A percentile compares a stretch with the other conserved stretches of the same genome.
phyloP scores from a whole-genome alignment of 31 red algal genomes.

The Asparagopsis taxiformis region DNA sequence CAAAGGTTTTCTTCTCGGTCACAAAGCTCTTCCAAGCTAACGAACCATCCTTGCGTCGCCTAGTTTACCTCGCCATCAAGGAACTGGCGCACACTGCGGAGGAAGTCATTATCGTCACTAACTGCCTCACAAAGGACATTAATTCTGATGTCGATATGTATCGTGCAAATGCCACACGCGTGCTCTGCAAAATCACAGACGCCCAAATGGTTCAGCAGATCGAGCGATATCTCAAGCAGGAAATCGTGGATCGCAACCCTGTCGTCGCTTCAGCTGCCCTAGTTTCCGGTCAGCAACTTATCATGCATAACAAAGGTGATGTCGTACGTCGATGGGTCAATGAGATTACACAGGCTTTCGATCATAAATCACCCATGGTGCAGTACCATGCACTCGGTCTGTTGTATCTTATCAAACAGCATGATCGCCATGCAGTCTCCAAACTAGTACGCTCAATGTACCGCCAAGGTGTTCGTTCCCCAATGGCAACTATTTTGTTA shows the following conservation, averaged over 20 bases:
- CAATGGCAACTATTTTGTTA: conserved; percentile 86
- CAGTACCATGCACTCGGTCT: conserved; percentile 95
- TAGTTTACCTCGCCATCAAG: conserved; percentile 99
- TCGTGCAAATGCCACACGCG: conserved; percentile 94
- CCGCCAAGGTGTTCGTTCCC: conserved; percentile 84
- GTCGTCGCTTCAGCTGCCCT: conserved; percentile 92
- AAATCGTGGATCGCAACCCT: conserved; percentile 91
- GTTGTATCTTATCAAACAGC: conserved; percentile 89
- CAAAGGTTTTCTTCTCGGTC: conserved; percentile 91
- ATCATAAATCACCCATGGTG: conserved; percentile 92
- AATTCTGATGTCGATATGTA: conserved; percentile 95
- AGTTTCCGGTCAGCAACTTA: conserved; percentile 83
- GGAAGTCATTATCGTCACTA: conserved; percentile 99
- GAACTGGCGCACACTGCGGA: conserved; percentile 94
- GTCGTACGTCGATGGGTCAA: conserved; percentile 96
- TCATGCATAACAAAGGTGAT: conserved; percentile 89
- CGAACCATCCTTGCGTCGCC: conserved; percentile 79
- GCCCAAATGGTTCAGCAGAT: conserved; percentile 90
- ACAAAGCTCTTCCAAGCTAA: conserved; percentile 95
- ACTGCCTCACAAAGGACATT: conserved; percentile 99
- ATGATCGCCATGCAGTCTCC: conserved; percentile 87
- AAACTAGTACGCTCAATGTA: conserved; percentile 83
- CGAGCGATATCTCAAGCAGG: conserved; percentile 98
- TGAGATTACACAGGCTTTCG: conserved; percentile 91
- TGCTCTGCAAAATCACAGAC: conserved; percentile 95